Evolutionary conservation across 345 rosid genomes (phyloP), one percentile per base, ranked within the genome.

Genomic region (Ceriops decandra): DNA sequence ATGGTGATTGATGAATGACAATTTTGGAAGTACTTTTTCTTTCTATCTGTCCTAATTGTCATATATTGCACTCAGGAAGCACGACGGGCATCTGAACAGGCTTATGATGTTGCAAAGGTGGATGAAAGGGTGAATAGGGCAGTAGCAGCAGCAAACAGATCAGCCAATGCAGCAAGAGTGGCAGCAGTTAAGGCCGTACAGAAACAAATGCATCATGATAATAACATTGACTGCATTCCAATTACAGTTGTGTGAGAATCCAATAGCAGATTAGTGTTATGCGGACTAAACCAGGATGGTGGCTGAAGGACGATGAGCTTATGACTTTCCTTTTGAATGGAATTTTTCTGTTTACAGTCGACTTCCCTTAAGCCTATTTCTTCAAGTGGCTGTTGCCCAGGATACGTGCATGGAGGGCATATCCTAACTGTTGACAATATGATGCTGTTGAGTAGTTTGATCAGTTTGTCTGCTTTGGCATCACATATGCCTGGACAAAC

Each of bases 101-200:
- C 98, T 42, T 90, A 90, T 68, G 93, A 90, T 32, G 90, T 93
- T 66, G 85, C 80, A 68, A 93, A 93, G 85, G 98, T 90, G 51
- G 96, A 87, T 30, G 95, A 93, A 81, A 85, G 98, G 72, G 98
- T 93, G 65, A 93, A 84, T 74, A 86, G 78, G 69, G 97, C 93
- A 17, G 96, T 87, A 6, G 77, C 91, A 58, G 93, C 95, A 8
- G 98, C 97, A 67, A 93, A 90, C 73, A 85, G 86, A 57, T 86
- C 97, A 62, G 98, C 98, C 52, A 90, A 90, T 82, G 88, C 95
- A 73, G 97, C 93, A 67, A 83, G 97, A 81, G 88, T 90, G 60
- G 90, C 85, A 57, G 91, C 95, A 24, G 88, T 88, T 68, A 87
- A 83, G 85, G 95, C 98, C 22, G 91, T 79, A 26, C 95, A 88